These are phyloP conservation scores for Amanita subjunquillea DNA, from an alignment of 768 basidiomycete genomes.

Conservation along the genomic window DNA sequence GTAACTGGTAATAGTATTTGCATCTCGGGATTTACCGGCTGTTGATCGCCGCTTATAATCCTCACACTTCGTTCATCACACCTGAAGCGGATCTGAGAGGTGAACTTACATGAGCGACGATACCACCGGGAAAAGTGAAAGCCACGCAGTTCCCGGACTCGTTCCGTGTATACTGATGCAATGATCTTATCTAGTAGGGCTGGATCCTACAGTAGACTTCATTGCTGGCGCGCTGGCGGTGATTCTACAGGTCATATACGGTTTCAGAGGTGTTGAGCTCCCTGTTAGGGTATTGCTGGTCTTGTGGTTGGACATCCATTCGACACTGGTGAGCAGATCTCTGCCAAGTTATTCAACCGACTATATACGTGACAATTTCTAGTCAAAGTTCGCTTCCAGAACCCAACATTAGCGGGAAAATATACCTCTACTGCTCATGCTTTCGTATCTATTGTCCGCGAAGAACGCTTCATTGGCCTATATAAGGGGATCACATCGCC, in stretches of 20 bases:
- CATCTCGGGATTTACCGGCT: too few species aligned
- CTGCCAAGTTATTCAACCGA: background rate
- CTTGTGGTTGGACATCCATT: conserved; percentile 70
- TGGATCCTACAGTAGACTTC: conserved; percentile 67
- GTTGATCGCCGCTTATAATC: too few species aligned
- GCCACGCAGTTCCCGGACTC: too few species aligned
- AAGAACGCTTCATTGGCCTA: conserved; percentile 59
- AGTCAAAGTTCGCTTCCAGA: conserved; percentile 83
- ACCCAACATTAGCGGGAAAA: conserved; percentile 39
- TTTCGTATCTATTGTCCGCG: conserved; percentile 53
- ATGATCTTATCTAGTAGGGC: conserved; percentile 14
- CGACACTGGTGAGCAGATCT: conserved; percentile 33
- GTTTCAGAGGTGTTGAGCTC: background rate
- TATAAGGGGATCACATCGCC: conserved; percentile 78
- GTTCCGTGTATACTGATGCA: too few species aligned
- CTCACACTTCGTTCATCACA: too few species aligned
- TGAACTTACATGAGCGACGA: too few species aligned
- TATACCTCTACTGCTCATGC: conserved; percentile 63
- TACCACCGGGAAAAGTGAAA: too few species aligned
- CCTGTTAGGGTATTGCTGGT: conserved; percentile 45
- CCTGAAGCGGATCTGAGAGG: too few species aligned
- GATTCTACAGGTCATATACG: background rate
- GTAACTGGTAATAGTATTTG: too few species aligned
- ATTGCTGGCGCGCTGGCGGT: conserved; percentile 63
- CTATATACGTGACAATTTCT: background rate